Base-by-base conservation (phyloP, 768 basidiomycete species). In the Calocybe gangraenosa region DNA sequence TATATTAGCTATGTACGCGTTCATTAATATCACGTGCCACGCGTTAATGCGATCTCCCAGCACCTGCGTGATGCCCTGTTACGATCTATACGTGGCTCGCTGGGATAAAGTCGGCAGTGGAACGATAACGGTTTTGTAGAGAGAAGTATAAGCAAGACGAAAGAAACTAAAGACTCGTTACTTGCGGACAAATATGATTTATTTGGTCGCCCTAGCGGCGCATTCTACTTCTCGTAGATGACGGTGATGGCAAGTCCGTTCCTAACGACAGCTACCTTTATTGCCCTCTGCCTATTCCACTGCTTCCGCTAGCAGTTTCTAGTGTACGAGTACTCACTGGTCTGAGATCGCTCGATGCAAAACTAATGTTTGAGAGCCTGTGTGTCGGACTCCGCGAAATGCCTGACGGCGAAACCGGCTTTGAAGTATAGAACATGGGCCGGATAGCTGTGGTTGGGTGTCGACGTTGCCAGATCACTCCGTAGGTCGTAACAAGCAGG, bases 291-390 rank as follows among this genome's bases (percentile, higher is more conserved):
- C 11, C 36, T 19, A 53, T 48, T 44, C 62, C 59, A 37, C 59
- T 52, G 18, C 53, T 44, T 34, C 54, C 54, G n/a, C 48, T 64
- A 0, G 47, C 50, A 28, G 38, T 46, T 10, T 44, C 46, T n/a
- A n/a, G n/a, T n/a, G n/a, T n/a, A n/a, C n/a, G n/a, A n/a, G n/a
- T 5, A 11, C 25, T 28, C 25, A 28, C 25, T 11, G 11, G 11
- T 28, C 80, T 81, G 33, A 90, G 72, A 58, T 92, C 89, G 60
- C 87, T 89, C 87, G 88, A 92, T 1, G 87, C 78, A 57, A 89
- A 91, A 39, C 84, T 75, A 19, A 86, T 74, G 8, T 73, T 69
- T 1, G 79, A 79, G 15, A 90, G 71, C 3, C 75, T 69, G 60
- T 83, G 72, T 8, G 74, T 71, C 2, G 76, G 73, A 5, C 65